A percentile compares a stretch with the other conserved stretches of the same genome.
phyloP scores from a whole-genome alignment of 441 rosid genomes.

The Caryocar brasiliense region DNA sequence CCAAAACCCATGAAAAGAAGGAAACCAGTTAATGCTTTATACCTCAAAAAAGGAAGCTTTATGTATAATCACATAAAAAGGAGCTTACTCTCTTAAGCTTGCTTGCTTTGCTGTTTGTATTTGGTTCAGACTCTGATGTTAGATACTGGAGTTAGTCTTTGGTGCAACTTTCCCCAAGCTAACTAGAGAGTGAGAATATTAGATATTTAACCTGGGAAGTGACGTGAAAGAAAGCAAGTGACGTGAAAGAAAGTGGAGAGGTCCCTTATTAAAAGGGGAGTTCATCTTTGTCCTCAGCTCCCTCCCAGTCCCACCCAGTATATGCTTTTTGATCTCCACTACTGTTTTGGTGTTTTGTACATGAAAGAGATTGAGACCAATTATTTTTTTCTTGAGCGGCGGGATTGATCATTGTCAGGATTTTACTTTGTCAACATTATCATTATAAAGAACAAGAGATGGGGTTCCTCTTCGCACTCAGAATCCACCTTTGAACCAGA shows the following conservation, averaged over 20 bases:
- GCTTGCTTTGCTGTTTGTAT: background rate
- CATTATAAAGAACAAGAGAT: conserved; percentile 2
- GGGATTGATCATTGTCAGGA: conserved; percentile 12
- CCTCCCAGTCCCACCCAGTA: too few relatives aligned
- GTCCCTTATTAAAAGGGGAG: background rate
- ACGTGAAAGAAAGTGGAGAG: background rate
- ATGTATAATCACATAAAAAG: background rate
- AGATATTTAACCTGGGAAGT: conserved; percentile 8
- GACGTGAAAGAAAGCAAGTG: too few relatives aligned
- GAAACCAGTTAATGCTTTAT: background rate
- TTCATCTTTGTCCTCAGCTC: conserved; percentile 8
- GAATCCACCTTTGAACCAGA: background rate
- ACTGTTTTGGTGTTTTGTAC: background rate
- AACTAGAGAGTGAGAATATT: background rate
- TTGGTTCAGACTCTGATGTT: background rate
- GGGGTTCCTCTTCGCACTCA: background rate
- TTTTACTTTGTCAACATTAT: conserved; percentile 11
- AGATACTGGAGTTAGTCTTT: too few relatives aligned
- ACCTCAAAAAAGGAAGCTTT: background rate
- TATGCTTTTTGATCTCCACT: conserved; percentile 9
- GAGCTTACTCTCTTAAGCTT: conserved; percentile 7
- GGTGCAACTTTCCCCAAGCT: conserved; percentile 18
- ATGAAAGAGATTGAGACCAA: background rate
- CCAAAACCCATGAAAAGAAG: background rate
- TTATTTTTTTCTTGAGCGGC: conserved; percentile 22